A percentile compares a stretch with the other conserved stretches of the same genome.
Evolutionary conservation across 306 rosid genomes (phyloP).

Genomic region (Acmispon strigosus): DNA sequence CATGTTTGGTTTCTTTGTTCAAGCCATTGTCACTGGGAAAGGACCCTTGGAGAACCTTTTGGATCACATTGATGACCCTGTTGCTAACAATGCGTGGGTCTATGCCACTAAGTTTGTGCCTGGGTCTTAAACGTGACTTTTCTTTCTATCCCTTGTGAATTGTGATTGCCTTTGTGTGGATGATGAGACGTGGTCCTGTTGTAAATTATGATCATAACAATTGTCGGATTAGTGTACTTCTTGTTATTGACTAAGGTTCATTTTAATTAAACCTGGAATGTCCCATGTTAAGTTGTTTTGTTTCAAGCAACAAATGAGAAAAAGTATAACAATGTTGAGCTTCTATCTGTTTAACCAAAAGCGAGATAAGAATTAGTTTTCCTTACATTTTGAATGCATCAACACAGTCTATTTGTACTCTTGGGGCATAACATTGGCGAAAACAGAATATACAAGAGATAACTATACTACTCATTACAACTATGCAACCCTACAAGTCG

Average conservation of each 20-base stretch:
- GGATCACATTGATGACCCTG: constrained; percentile 89
- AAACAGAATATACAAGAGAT: constrained; percentile 39
- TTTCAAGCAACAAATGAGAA: not conserved
- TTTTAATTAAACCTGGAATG: not conserved
- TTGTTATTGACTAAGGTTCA: not conserved
- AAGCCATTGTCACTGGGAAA: constrained; percentile 91
- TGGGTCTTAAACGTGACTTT: constrained; percentile 40
- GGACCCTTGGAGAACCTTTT: constrained; percentile 85
- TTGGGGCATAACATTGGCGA: constrained; percentile 22
- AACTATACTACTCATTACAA: constrained; percentile 37
- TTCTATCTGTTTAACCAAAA: not conserved
- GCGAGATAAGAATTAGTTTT: not conserved
- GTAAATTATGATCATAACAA: constrained; percentile 6
- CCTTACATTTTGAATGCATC: constrained; percentile 17
- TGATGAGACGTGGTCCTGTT: constrained; percentile 1
- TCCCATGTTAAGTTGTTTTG: not conserved
- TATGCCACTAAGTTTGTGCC: constrained; percentile 92
- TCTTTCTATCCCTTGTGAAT: not conserved
- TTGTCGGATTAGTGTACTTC: constrained; percentile 14
- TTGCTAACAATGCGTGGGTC: constrained; percentile 91
- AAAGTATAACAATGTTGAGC: not conserved
- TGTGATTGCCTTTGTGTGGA: not conserved
- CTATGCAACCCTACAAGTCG: constrained; percentile 35
- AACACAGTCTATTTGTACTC: constrained; percentile 36
- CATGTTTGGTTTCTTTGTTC: constrained; percentile 95